Evolutionary conservation across 2,329 filamentous ascomycete genomes (phyloP), one percentile per base, ranked within the genome.

Genomic region (Penicillium sp.): DNA sequence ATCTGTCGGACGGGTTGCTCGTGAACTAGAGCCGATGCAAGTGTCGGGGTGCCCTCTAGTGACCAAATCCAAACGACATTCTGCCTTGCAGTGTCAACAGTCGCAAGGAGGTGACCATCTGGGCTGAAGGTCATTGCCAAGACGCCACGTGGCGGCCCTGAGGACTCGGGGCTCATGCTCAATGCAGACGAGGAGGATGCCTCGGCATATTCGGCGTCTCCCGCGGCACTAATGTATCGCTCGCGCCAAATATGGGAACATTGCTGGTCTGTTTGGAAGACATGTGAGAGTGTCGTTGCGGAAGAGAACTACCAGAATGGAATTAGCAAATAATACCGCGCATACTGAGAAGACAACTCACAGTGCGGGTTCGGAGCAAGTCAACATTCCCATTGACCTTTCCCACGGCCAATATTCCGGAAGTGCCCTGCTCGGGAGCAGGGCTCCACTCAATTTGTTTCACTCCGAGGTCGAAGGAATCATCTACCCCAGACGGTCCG

Each of bases 371-470:
- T 49, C 70, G 73, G 7, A 81, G 69, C 19, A 84, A 69, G 35
- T 81, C 78, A 21, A 84, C 76, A 40, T 77, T 76, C 2, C 78
- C 75, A 65, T 83, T 80, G 61, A 79, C 78, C 41, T 81, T 82
- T 2, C 81, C 80, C 38, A 84, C 70, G 1, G 79, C 79, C 21
- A 84, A 67, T 57, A 73, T 72, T 21, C 78, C 72, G 23, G 77
- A 77, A 9, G 21, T 43, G 4, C 61, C 60, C 3, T 56, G 50
- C 6, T 46, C 46, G 53, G 55, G 51, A n/a, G 74, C 70, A 19
- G 81, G 77, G 31, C 78, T 75, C 82, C 82, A 85, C 72, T 83
- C 80, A 40, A 84, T 73, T 6, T 73, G 77, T 66, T 77, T 82
- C 33, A 84, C 76, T 0, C 82, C 82, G 21, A 84, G 65, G 35